Conservation (phyloP, 2,329 filamentous ascomycete genomes). For the Botrytis deweyae region DNA sequence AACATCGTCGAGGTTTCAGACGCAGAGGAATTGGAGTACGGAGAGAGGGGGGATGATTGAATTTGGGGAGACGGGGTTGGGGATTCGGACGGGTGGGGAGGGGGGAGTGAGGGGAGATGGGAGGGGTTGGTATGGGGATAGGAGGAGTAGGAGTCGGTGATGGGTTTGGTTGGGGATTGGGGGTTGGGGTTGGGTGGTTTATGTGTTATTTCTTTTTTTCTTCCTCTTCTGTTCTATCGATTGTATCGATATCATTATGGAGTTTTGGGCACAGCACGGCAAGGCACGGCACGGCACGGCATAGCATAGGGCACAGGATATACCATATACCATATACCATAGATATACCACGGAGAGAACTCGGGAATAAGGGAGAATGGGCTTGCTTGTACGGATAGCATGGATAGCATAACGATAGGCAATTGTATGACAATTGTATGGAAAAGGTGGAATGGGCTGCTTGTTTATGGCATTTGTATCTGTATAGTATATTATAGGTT, state of each 20-base stretch:
- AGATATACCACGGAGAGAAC: neutral
- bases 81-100: neutral
- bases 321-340: neutral
- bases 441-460: neutral
- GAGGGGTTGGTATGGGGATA: slow-evolving; percentile 3
- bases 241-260: neutral
- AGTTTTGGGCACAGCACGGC: neutral
- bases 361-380: neutral
- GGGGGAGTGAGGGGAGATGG: neutral
- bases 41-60: neutral
- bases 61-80: neutral
- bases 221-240: neutral
- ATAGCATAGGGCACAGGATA: neutral
- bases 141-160: slow-evolving; percentile 2
- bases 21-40: neutral
- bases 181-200: too few species aligned
- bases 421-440: neutral
- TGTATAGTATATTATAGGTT: too few species aligned
- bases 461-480: neutral
- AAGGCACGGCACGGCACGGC: neutral
- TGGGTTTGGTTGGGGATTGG: neutral
- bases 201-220: neutral
- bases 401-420: neutral
- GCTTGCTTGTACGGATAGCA: neutral
- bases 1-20: neutral